phyloP scores from a whole-genome alignment of 192 early-diverging fungal genomes.

The Gamsiella multidivaricata region DNA sequence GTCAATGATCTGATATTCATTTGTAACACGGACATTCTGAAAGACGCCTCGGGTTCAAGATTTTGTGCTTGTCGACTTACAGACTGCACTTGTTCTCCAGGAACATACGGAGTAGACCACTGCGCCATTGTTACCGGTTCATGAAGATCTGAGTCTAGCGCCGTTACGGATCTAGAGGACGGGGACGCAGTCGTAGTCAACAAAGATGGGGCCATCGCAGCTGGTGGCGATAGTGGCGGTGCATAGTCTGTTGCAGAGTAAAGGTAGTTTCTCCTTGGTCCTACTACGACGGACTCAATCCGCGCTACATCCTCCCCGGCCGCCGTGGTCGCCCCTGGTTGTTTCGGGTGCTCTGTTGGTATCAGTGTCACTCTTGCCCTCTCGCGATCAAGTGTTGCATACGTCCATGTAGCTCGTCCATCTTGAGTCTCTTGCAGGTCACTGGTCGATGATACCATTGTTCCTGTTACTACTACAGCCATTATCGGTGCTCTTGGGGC shows the following conservation, averaged over 20 bases:
- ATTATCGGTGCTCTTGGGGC: not conserved
- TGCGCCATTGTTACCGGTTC: not conserved
- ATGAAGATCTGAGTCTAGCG: not conserved
- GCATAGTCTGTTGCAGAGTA: not conserved
- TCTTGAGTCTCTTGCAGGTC: not conserved
- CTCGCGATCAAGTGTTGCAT: not conserved
- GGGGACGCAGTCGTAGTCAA: not conserved
- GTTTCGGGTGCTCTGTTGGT: not conserved
- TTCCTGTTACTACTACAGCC: not conserved
- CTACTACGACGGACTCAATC: not conserved
- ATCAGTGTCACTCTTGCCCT: not conserved
- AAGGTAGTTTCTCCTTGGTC: not conserved
- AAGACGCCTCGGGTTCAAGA: no score
- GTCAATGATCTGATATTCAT: no score
- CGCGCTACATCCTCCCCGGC: not conserved
- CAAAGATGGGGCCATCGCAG: not conserved
- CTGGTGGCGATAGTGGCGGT: constrained; percentile 1
- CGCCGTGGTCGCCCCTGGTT: not conserved
- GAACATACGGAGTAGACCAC: not conserved
- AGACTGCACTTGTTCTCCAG: constrained; percentile 17
- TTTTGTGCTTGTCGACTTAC: no score
- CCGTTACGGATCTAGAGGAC: not conserved
- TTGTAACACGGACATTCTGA: no score
- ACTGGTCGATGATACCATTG: not conserved
- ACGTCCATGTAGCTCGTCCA: not conserved